Percentiles rank a stretch among this genome's conserved stretches.
phyloP scores from a whole-genome alignment of 2,329 filamentous ascomycete genomes.

The Colletotrichum eremochloae region DNA sequence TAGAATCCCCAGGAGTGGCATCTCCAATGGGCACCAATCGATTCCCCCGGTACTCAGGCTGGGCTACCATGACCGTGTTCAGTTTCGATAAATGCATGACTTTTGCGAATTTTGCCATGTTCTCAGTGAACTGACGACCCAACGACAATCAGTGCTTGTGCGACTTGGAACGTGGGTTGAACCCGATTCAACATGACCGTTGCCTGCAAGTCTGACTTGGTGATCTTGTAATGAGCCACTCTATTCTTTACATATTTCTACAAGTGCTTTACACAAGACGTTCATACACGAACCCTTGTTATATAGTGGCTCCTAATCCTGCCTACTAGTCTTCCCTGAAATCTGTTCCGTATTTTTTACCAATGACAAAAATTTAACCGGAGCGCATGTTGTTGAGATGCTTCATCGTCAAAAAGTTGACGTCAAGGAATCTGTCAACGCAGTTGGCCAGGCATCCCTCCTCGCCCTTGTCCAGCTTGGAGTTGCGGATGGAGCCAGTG shows the following conservation, averaged over 20 bases:
- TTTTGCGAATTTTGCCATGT: not conserved
- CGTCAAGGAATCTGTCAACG: constrained; percentile 92
- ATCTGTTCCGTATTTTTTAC: not conserved
- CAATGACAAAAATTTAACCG: constrained; percentile 1
- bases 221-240: not conserved
- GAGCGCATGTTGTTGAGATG: constrained; percentile 77
- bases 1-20: constrained; percentile 32
- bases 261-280: constrained; percentile 29
- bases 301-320: too few relatives aligned
- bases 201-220: not conserved
- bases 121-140: not conserved
- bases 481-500: constrained; percentile 77
- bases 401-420: constrained; percentile 86
- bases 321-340: not conserved
- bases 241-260: constrained; percentile 17
- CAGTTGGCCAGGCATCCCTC: constrained; percentile 91
- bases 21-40: constrained; percentile 35
- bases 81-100: constrained; percentile 23
- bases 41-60: constrained; percentile 33
- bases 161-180: not conserved
- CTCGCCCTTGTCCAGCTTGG: constrained; percentile 81
- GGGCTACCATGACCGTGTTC: constrained; percentile 32
- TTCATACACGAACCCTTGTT: not conserved
- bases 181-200: not conserved
- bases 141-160: not conserved